Evolutionary conservation across 2,329 filamentous ascomycete genomes (phyloP).

Genomic region (Dactylellina drechsleri): DNA sequence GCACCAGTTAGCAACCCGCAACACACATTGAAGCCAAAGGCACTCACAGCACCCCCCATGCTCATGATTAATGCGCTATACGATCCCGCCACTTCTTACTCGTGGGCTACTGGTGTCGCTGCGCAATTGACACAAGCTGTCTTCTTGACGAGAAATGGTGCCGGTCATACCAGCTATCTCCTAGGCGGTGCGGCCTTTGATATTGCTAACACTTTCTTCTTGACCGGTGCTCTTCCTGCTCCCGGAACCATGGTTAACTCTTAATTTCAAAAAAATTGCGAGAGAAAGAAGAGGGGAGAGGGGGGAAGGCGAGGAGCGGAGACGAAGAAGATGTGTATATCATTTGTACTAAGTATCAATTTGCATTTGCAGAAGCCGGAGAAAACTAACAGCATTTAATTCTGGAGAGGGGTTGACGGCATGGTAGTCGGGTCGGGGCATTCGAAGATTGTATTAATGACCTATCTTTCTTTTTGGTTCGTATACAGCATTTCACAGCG

Average conservation of each 20-base stretch:
- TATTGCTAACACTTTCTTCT: slow-evolving; percentile 60
- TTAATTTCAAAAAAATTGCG: not conserved
- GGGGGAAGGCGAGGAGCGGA: too few relatives aligned
- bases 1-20: slow-evolving; percentile 61
- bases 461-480: too few relatives aligned
- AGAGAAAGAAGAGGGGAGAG: too few relatives aligned
- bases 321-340: too few relatives aligned
- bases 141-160: slow-evolving; percentile 62
- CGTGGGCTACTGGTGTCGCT: slow-evolving; percentile 61
- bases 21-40: slow-evolving; percentile 34
- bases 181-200: slow-evolving; percentile 60
- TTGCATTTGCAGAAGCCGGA: too few relatives aligned
- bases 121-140: slow-evolving; percentile 61
- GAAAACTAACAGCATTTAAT: too few relatives aligned
- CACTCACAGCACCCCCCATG: slow-evolving; percentile 59
- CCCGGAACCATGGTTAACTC: slow-evolving; percentile 9
- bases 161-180: slow-evolving; percentile 62
- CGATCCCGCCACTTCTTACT: slow-evolving; percentile 63
- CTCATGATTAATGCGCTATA: slow-evolving; percentile 62
- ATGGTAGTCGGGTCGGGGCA: too few relatives aligned
- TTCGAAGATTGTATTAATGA: slow-evolving; percentile 2
- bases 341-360: too few relatives aligned
- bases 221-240: slow-evolving; percentile 61
- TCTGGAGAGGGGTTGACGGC: not conserved
- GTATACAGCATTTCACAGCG: too few relatives aligned